Evolutionary conservation across 2,329 filamentous ascomycete genomes (phyloP).

Genomic region (Hymenoscyphus fraxineus): DNA sequence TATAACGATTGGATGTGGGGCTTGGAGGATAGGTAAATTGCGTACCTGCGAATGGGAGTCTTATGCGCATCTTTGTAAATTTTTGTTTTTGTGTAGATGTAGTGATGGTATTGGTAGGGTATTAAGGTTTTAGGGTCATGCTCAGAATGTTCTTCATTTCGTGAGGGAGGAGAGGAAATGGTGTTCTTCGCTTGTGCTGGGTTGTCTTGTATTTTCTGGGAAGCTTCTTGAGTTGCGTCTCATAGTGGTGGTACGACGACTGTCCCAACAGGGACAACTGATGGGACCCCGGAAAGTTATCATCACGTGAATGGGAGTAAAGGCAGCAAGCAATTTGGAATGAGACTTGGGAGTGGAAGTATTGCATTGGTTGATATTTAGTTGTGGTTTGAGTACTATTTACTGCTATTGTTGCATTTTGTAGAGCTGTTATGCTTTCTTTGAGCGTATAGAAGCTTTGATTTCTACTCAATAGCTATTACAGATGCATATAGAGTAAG

Average conservation of each 20-base stretch:
- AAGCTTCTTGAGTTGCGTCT: conserved; percentile 1
- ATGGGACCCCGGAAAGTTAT: not conserved
- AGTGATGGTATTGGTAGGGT: not conserved
- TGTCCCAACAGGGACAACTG: not conserved
- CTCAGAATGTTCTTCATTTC: not conserved
- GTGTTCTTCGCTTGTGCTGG: not conserved
- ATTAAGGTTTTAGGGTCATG: not conserved
- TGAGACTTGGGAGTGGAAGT: too few relatives aligned
- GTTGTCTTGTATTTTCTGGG: not conserved
- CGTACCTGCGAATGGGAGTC: conserved; percentile 83
- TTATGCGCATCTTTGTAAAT: conserved; percentile 66
- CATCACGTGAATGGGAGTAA: not conserved
- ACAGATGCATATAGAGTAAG: too few relatives aligned
- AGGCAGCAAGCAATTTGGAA: not conserved
- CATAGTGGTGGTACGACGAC: conserved; percentile 2
- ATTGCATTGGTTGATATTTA: too few relatives aligned
- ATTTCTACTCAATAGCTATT: too few relatives aligned
- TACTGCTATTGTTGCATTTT: too few relatives aligned
- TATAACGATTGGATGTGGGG: conserved; percentile 8
- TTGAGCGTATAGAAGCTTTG: too few relatives aligned
- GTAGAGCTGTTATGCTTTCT: too few relatives aligned
- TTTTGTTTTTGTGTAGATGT: not conserved
- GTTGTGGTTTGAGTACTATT: too few relatives aligned
- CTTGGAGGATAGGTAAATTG: not conserved
- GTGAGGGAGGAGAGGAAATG: conserved; percentile 2